Evolutionary conservation across 1,284 basidiomycete species (phyloP).

Genomic region (Afroboletus lepidellus): DNA sequence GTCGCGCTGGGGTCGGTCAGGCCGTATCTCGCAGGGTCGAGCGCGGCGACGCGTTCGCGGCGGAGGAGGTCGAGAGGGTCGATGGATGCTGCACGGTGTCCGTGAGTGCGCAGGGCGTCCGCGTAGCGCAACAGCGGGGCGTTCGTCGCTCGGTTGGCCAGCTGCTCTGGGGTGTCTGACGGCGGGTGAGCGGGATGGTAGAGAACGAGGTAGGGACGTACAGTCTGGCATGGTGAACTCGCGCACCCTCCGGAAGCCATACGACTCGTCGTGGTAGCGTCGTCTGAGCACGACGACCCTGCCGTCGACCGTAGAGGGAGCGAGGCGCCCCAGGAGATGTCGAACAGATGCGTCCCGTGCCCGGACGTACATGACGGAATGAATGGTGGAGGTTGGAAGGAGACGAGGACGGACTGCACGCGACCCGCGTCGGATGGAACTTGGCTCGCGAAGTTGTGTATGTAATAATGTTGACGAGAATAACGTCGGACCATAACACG

Average conservation of each 20-base stretch:
- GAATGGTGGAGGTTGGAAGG: neutral
- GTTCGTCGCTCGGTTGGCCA: constrained; percentile 73
- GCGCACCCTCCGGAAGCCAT: constrained; percentile 71
- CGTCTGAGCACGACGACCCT: constrained; percentile 29
- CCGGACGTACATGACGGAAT: constrained; percentile 24
- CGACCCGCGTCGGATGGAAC: constrained; percentile 17
- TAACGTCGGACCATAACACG: no score
- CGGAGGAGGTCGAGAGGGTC: constrained; percentile 86
- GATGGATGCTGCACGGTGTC: constrained; percentile 78
- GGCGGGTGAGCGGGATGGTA: neutral
- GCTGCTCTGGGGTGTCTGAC: constrained; percentile 72
- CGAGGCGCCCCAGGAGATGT: constrained; percentile 11
- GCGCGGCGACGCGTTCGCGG: constrained; percentile 79
- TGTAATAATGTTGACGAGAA: neutral
- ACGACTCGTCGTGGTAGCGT: constrained; percentile 78
- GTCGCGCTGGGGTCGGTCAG: constrained; percentile 50
- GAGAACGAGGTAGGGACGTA: constrained; percentile 39
- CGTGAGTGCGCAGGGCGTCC: constrained; percentile 78
- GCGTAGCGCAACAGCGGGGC: constrained; percentile 84
- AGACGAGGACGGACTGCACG: neutral
- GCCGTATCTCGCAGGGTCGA: constrained; percentile 78
- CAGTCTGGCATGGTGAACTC: constrained; percentile 74
- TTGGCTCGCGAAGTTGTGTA: constrained; percentile 9
- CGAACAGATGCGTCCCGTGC: constrained; percentile 12
- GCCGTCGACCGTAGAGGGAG: neutral